Percentiles rank a stretch among this genome's conserved stretches.
Conservation (phyloP, 768 basidiomycete genomes). For the Boletus sensibilis region DNA sequence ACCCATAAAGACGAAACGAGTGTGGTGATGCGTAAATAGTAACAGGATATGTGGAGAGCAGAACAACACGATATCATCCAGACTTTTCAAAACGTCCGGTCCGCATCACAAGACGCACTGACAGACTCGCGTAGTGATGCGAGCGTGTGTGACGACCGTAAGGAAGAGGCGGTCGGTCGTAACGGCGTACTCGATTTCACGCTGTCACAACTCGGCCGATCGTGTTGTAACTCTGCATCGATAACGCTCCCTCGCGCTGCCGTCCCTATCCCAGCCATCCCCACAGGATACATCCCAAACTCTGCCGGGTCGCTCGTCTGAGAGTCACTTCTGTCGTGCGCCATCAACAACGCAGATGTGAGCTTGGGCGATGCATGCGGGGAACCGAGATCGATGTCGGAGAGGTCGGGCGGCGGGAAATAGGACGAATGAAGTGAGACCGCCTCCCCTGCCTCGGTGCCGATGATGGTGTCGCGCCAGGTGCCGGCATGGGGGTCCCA, state of each 20-base stretch:
- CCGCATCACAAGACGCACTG: neutral
- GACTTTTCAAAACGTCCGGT: conserved; percentile 9
- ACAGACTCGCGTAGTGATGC: neutral
- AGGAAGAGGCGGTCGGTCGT: neutral
- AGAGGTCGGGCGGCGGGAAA: conserved; percentile 3
- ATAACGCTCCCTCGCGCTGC: conserved; percentile 35
- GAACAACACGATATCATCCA: neutral
- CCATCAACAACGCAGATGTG: conserved; percentile 33
- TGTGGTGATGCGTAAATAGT: neutral
- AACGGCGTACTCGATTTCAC: conserved; percentile 9
- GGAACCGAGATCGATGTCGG: conserved; percentile 14
- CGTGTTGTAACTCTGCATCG: conserved; percentile 9
- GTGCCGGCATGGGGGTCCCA: conserved; percentile 27
- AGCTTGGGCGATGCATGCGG: conserved; percentile 28
- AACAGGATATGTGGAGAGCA: neutral
- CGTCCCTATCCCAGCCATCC: conserved; percentile 51
- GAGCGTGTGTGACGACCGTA: conserved; percentile 5
- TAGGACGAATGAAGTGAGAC: conserved; percentile 11
- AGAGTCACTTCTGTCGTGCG: conserved; percentile 26
- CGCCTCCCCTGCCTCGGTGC: conserved; percentile 22
- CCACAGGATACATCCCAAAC: conserved; percentile 19
- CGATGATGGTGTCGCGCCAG: conserved; percentile 32
- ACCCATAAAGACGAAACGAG: neutral
- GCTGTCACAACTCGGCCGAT: conserved; percentile 17
- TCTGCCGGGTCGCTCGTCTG: conserved; percentile 18